Base-by-base conservation (phyloP, 2,329 filamentous ascomycete genomes). In the Diaporthe vexans region DNA sequence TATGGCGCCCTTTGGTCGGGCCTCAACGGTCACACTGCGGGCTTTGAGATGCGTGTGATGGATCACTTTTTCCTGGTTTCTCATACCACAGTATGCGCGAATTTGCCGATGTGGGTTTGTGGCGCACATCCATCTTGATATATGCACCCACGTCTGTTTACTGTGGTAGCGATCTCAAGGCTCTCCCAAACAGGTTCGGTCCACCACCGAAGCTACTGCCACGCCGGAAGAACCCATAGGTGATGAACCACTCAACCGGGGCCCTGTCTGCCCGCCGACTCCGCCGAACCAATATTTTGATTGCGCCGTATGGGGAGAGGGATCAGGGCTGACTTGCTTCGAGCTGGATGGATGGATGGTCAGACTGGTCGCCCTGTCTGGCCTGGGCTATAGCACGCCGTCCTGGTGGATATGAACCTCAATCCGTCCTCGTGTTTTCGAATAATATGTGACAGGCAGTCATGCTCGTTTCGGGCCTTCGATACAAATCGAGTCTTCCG, bases 81-180 rank as follows among this genome's bases (percentile, higher is more conserved):
- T 19, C 26, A n/a, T 40, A 10, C 40, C 40, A 43, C 40, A 19
- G 40, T 19, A 43, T 68, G 63, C 48, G n/a, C 33, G 63, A 68
- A 68, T 68, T 68, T 68, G 48, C 63, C 63, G 63, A 54, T 40
- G 46, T n/a, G 48, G 63, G 48, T 52, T 37, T 68, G 63, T 54
- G 63, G 63, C 63, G 63, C 15, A 68, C 63, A 68, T 21, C 63
- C 48, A 54, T 51, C 48, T 40, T 11, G 33, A 35, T 19, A 17
- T 52, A 17, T 52, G 24, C 40, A 29, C n/a, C n/a, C n/a, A 17
- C 37, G 63, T 68, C 54, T 21, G 48, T 54, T 26, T 48, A 68
- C 29, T 8, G 29, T 26, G 46, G 46, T n/a, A 26, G 63, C 35
- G 61, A 26, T 37, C 24, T 52, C 26, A 26, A 19, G 63, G n/a